These are phyloP conservation scores for Salvia splendens DNA, from an alignment of 257 asterid species.

Conservation along the genomic window DNA sequence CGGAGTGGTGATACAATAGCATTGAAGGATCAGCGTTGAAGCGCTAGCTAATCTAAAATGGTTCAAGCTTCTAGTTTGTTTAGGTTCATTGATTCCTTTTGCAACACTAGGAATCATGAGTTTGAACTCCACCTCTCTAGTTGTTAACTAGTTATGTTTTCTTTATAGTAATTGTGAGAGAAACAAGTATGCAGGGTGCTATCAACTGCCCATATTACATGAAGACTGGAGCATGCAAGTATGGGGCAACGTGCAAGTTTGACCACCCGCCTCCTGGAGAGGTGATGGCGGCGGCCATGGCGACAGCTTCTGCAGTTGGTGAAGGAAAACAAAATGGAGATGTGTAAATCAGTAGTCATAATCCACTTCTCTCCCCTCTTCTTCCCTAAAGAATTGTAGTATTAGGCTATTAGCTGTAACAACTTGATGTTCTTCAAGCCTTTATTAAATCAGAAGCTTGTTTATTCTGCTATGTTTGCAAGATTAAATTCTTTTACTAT, in stretches of 20 bases:
- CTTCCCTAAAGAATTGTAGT: not conserved
- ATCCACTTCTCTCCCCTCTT: not conserved
- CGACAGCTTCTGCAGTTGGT: constrained; percentile 43
- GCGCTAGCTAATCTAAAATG: constrained; percentile 3
- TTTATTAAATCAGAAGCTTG: constrained; percentile 15
- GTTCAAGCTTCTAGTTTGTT: not conserved
- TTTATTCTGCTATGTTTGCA: constrained; percentile 19
- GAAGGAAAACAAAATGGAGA: constrained; percentile 40
- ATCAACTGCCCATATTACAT: constrained; percentile 88
- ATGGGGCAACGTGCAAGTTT: constrained; percentile 81
- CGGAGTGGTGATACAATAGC: not conserved
- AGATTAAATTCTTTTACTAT: constrained; percentile 5
- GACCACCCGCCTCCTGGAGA: constrained; percentile 96
- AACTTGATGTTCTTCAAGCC: no score
- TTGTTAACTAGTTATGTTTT: not conserved
- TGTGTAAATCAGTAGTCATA: constrained; percentile 27
- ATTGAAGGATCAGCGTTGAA: constrained; percentile 1
- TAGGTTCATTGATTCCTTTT: constrained; percentile 9
- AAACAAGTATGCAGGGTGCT: constrained; percentile 59
- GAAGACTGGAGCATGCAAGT: constrained; percentile 97
- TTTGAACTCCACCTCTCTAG: not conserved
- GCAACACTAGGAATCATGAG: not conserved
- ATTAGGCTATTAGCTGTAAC: constrained; percentile 22
- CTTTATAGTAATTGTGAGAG: not conserved
- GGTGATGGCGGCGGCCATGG: constrained; percentile 76